Conservation (phyloP, 179 eudicot species). For the Spinacia oleracea region DNA sequence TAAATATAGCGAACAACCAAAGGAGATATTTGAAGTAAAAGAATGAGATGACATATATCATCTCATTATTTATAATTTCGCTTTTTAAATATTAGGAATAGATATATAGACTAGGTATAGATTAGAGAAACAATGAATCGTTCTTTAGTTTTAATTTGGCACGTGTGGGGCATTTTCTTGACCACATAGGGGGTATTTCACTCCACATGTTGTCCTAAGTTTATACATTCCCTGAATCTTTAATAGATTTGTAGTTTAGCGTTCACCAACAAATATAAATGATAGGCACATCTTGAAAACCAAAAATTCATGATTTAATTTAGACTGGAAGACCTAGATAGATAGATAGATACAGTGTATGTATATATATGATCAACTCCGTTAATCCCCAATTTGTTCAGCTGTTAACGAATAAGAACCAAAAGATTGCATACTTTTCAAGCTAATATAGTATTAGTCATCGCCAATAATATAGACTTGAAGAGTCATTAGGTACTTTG, state of each 20-base stretch:
- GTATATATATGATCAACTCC: not conserved
- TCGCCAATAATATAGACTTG: constrained; percentile 21
- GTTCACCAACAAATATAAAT: not conserved
- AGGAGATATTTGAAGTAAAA: no score
- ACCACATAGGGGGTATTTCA: not conserved
- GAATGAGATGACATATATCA: no score
- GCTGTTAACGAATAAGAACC: constrained; percentile 7
- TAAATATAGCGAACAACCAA: no score
- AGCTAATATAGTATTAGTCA: constrained; percentile 10
- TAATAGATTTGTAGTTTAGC: not conserved
- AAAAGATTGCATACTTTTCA: constrained; percentile 19
- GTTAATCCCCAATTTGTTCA: not conserved
- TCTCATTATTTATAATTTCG: no score
- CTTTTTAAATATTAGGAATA: no score
- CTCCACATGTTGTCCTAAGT: not conserved
- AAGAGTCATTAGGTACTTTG: constrained; percentile 22
- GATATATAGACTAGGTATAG: no score
- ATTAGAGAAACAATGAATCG: no score
- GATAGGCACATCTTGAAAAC: constrained; percentile 1
- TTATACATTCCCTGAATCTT: not conserved
- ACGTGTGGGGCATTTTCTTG: not conserved
- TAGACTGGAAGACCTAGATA: not conserved
- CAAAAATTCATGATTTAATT: constrained; percentile 7
- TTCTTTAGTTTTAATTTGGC: not conserved
- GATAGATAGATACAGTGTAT: not conserved